These are phyloP conservation scores for Fusarium sterilihyphosum DNA, from an alignment of 2,329 filamentous ascomycete species.

Conservation along the genomic window DNA sequence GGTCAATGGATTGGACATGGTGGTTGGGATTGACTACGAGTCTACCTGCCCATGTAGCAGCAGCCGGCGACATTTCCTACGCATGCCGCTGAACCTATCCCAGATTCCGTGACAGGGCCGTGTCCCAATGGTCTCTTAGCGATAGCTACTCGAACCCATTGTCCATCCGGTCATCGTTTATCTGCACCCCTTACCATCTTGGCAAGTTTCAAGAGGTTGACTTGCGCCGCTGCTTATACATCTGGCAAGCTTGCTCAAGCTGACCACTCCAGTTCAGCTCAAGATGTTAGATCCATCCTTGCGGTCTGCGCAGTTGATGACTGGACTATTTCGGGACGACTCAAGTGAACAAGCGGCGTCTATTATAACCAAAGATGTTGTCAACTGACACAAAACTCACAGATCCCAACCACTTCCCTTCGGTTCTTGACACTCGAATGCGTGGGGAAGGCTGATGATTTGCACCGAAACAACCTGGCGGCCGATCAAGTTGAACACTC, in stretches of 20 bases:
- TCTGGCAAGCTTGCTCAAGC: neutral
- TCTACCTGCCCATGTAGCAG: no score
- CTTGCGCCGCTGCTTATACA: neutral
- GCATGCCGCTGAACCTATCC: neutral
- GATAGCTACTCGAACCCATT: rapidly evolving
- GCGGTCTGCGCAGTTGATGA: neutral
- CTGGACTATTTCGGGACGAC: neutral
- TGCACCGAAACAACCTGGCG: neutral
- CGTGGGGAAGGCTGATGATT: rapidly evolving
- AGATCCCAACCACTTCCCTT: neutral
- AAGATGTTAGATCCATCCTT: neutral
- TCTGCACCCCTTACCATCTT: neutral
- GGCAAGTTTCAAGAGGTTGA: neutral
- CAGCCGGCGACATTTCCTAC: neutral
- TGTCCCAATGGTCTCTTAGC: neutral
- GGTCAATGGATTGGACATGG: rapidly evolving
- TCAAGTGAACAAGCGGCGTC: neutral
- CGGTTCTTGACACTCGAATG: neutral
- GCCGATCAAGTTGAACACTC: neutral
- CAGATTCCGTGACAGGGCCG: neutral
- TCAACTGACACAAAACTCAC: neutral
- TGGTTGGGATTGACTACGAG: neutral
- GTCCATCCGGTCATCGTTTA: rapidly evolving
- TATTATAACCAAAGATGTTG: neutral
- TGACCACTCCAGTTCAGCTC: neutral